Evolutionary conservation across 2,329 filamentous ascomycete species (phyloP).

Genomic region (Alternaria arbusti): DNA sequence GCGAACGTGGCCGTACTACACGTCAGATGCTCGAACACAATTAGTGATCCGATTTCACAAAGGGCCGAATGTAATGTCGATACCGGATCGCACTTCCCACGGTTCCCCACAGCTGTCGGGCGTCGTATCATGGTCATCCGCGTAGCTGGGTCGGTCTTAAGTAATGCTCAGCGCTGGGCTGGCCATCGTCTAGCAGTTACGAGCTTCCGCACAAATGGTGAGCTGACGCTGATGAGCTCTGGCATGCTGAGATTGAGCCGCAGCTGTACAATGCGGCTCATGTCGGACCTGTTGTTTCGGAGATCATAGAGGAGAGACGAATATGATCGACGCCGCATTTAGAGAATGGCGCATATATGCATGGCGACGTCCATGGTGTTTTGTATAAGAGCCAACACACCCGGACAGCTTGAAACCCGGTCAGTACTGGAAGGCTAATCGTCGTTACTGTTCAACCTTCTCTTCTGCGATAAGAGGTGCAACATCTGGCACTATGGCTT

Average conservation of each 20-base stretch:
- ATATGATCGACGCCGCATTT: not conserved
- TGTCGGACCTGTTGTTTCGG: conserved; percentile 1
- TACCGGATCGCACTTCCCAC: not conserved
- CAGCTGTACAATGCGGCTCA: not conserved
- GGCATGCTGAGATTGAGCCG: not conserved
- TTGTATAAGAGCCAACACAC: conserved; percentile 1
- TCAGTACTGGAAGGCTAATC: not conserved
- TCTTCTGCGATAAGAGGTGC: not conserved
- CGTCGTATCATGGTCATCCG: not conserved
- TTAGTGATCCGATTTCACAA: conserved; percentile 5
- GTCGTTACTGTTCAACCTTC: not conserved
- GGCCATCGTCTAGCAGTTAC: not conserved
- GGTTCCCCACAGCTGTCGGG: conserved; percentile 15
- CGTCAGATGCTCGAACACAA: not conserved
- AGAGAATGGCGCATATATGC: not conserved
- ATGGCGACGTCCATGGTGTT: not conserved
- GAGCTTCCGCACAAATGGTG: not conserved
- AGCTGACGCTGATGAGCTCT: not conserved
- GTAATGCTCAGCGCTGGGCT: not conserved
- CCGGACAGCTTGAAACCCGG: not conserved
- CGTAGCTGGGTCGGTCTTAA: not conserved
- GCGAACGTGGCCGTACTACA: not conserved
- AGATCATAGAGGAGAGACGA: conserved; percentile 15
- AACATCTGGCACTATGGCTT: conserved; percentile 16
- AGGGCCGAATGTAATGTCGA: not conserved